Percentiles rank a stretch among this genome's conserved stretches.
Conservation (phyloP, 139 green algal genomes). For the Picochlorum costavermella region DNA sequence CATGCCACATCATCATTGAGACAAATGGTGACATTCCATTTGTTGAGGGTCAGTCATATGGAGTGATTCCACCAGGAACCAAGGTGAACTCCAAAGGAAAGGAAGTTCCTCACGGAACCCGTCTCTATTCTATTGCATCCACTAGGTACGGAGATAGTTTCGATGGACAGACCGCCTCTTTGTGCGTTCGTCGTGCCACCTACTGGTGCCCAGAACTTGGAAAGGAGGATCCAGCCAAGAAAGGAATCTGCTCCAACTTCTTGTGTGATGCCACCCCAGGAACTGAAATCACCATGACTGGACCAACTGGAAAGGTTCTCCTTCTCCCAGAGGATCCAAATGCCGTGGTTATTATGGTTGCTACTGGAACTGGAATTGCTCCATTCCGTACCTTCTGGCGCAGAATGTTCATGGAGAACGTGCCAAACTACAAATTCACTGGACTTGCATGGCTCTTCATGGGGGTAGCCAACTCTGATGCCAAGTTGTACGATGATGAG, state of each 20-base stretch:
- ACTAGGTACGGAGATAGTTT: slow-evolving; percentile 93
- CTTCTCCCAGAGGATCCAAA: slow-evolving; percentile 86
- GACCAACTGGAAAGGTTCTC: slow-evolving; percentile 95
- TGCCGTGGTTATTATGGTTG: slow-evolving; percentile 91
- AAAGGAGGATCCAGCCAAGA: slow-evolving; percentile 52
- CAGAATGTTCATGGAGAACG: slow-evolving; percentile 88
- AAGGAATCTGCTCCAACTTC: slow-evolving; percentile 99
- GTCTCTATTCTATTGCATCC: slow-evolving; percentile 97
- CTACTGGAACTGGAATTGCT: slow-evolving; percentile 97
- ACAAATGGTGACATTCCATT: slow-evolving; percentile 92
- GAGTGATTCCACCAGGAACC: slow-evolving; percentile 92
- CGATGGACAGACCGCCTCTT: slow-evolving; percentile 88
- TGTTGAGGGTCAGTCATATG: slow-evolving; percentile 97
- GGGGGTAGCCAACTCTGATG: slow-evolving; percentile 94
- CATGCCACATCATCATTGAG: slow-evolving; percentile 95
- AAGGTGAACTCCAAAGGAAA: slow-evolving; percentile 94
- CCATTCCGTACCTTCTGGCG: slow-evolving; percentile 95
- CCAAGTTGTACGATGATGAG: slow-evolving; percentile 97
- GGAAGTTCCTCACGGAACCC: slow-evolving; percentile 87
- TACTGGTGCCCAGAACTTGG: slow-evolving; percentile 75
- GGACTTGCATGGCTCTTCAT: slow-evolving; percentile 98
- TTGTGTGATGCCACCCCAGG: slow-evolving; percentile 89
- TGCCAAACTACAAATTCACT: slow-evolving; percentile 86
- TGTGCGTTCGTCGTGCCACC: slow-evolving; percentile 92
- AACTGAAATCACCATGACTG: slow-evolving; percentile 90